Evolutionary conservation across 805 yeast genomes (phyloP).

Genomic region (Lipomyces oligophaga): DNA sequence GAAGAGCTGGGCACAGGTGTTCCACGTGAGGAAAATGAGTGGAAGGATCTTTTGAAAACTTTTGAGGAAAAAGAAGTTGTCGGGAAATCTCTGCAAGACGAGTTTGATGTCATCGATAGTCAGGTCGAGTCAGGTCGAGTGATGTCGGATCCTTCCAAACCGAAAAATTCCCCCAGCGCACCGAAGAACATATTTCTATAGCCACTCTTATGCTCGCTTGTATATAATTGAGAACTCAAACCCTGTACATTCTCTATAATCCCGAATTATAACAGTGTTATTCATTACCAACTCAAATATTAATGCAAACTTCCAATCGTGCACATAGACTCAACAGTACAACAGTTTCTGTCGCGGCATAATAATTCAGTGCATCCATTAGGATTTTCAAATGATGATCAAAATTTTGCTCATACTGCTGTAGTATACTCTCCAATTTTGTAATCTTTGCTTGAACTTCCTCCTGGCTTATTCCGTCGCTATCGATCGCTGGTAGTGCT

Average conservation of each 20-base stretch:
- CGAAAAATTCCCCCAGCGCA: too few species aligned
- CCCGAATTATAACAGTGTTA: too few species aligned
- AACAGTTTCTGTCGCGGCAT: conserved; percentile 46
- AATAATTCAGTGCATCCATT: conserved; percentile 41
- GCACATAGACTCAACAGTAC: conserved; percentile 44
- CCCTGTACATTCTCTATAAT: too few species aligned
- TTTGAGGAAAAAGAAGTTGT: conserved; percentile 16
- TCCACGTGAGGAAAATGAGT: conserved; percentile 20
- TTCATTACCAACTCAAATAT: too few species aligned
- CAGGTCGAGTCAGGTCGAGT: too few species aligned
- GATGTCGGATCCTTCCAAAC: too few species aligned
- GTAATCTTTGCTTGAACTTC: conserved; percentile 27
- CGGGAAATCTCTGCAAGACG: conserved; percentile 5
- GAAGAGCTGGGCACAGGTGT: conserved; percentile 25
- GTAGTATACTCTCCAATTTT: conserved; percentile 33
- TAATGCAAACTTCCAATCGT: conserved; percentile 35
- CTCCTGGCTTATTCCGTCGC: conserved; percentile 41
- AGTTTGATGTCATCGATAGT: too few species aligned
- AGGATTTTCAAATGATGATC: conserved; percentile 43
- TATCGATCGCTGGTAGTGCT: conserved; percentile 48
- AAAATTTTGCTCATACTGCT: conserved; percentile 39
- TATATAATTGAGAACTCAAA: too few species aligned
- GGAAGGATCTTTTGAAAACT: conserved; percentile 14
- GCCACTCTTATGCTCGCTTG: too few species aligned
- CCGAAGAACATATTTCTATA: too few species aligned